Evolutionary conservation across 1,139 yeast species (phyloP), one percentile per base, ranked within the genome.

Genomic region (Blastobotrys raffinosifermentans): DNA sequence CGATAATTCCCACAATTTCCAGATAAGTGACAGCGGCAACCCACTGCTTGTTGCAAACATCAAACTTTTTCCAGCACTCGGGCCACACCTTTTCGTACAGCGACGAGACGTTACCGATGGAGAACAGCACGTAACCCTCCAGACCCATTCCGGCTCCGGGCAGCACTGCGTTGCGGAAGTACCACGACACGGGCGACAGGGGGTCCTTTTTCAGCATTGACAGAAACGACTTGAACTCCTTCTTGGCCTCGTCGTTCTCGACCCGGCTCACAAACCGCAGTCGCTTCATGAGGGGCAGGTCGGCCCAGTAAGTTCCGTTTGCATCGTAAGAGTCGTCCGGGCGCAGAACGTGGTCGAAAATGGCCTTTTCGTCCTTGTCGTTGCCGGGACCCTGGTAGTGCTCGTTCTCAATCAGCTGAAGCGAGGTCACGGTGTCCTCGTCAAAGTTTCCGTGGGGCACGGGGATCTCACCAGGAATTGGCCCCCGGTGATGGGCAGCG

Each of bases 1-100:
- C 73, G 51, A 87, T 94, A 34, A 95, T 87, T 69, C 97, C 96
- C 43, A 85, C 89, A 37, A 60, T 55, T 45, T 60, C 63, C 21
- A 61, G 50, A 39, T 60, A 57, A 19, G 53, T 49, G 27, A 58
- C 60, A n/a, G 63, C 51, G 26, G 53, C 53, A 31, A 54, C 49
- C 64, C 67, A 64, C 35, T 56, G 50, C 40, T 45, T 35, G 45
- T 54, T 48, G 54, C 66, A 64, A 16, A 38, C 55, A 15, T 37
- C 44, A 43, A 49, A 54, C n/a, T 38, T 42, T 34, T 40, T 40
- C 63, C 64, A 61, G 53, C 66, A 61, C 45, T 50, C 43, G 26
- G 66, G 66, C 64, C 64, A 61, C 15, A 52, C 64, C 20, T 49
- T 57, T 15, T 49, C 38, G 45, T 57, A 62, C 37, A 55, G 46